Base-by-base conservation (phyloP, 1,284 basidiomycete genomes). In the Leccinum subfulvum region DNA sequence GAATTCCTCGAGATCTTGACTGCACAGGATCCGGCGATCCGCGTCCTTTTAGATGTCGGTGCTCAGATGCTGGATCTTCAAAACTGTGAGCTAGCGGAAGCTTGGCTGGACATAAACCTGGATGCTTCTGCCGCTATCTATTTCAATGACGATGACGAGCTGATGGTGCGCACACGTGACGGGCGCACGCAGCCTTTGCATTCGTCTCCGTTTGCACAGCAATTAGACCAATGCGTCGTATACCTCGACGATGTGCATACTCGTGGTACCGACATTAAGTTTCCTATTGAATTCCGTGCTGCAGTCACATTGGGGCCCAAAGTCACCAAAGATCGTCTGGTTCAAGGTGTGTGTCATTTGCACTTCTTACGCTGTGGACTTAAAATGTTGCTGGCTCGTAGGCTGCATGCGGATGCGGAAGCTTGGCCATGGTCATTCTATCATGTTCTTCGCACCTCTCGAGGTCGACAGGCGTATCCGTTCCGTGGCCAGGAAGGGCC, bases 191-290 rank as follows among this genome's bases (percentile, higher is more conserved):
- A 83, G 58, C 70, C 74, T 1, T 68, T 87, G 2, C 56, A 71
- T 3, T 76, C 79, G 6, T 86, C 85, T 2, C 75, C 78, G 0
- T 84, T 78, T 64, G 71, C 67, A 2, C 73, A 78, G 41, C 78
- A 78, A 59, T 69, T 85, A 0, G 75, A 79, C 16, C 73, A 76
- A 64, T 84, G 82, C 37, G 63, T 84, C 4, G 67, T 85, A 2
- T 86, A 87, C 62, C 78, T 87, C 0, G 85, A 86, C 49, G 84
- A 87, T 65, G 81, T 80, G 1, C 84, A 86, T 62, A 86, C 85
- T 26, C 26, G 26, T 26, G 26, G 26, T 26, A 26, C 26, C 26
- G 26, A 26, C 26, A 26, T 26, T 4, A 26, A 26, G 26, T 26
- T 26, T 26, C 26, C 26, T 26, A 26, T 26, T 26, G 26, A 4